phyloP scores from a whole-genome alignment of 805 yeast genomes.

The Yarrowia osloensis region DNA sequence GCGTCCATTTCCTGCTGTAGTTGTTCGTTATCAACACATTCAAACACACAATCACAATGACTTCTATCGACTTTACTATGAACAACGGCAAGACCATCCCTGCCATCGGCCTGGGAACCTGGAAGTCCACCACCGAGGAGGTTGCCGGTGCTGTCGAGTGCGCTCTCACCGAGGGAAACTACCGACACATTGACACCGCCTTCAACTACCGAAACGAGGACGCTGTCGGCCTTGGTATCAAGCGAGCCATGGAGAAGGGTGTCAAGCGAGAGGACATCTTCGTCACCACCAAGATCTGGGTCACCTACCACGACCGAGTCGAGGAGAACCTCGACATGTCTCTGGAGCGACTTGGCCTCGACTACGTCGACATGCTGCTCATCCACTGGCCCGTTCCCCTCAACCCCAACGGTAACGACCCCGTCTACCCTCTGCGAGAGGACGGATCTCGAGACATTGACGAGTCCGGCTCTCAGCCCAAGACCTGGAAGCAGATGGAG shows the following conservation, averaged over 20 bases:
- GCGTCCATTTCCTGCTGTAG: background rate
- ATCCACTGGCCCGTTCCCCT: constrained; percentile 66
- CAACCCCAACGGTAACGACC: constrained; percentile 32
- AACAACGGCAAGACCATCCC: constrained; percentile 64
- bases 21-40: constrained; percentile 1
- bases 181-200: constrained; percentile 76
- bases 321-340: constrained; percentile 54
- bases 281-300: constrained; percentile 66
- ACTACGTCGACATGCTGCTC: constrained; percentile 65
- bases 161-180: constrained; percentile 61
- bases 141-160: constrained; percentile 47
- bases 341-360: constrained; percentile 54
- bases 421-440: constrained; percentile 44
- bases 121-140: constrained; percentile 53
- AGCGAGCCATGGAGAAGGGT: constrained; percentile 46
- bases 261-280: constrained; percentile 55
- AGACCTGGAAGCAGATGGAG: constrained; percentile 68
- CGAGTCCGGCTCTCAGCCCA: constrained; percentile 42
- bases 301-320: constrained; percentile 44
- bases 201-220: constrained; percentile 67
- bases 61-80: constrained; percentile 44
- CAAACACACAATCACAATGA: constrained; percentile 8
- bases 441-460: constrained; percentile 47
- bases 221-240: constrained; percentile 62
- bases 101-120: constrained; percentile 70